Evolutionary conservation across 352 stramenopile genomes (phyloP).

Genomic region (Pythium phragmiticola): DNA sequence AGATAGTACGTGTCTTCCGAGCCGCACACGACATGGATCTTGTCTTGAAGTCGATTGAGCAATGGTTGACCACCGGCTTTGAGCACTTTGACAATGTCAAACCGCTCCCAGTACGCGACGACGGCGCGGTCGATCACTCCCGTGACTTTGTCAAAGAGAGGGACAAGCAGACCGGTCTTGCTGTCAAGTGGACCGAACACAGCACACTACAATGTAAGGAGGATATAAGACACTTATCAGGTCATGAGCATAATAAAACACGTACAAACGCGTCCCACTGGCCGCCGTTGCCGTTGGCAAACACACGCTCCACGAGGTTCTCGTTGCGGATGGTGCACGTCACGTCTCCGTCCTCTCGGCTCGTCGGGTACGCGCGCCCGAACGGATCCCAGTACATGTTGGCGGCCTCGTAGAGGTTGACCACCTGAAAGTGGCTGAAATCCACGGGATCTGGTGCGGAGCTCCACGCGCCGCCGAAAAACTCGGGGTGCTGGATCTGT

Average conservation of each 20-base stretch:
- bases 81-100: conserved; percentile 66
- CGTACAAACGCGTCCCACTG: conserved; percentile 82
- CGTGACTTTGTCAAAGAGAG: conserved; percentile 74
- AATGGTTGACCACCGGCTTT: conserved; percentile 35
- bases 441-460: conserved; percentile 70
- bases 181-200: conserved; percentile 56
- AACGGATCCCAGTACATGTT: conserved; percentile 77
- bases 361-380: conserved; percentile 55
- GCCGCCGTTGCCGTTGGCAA: conserved; percentile 60
- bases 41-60: conserved; percentile 43
- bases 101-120: conserved; percentile 55
- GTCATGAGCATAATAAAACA: conserved; percentile 11
- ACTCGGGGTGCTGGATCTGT: conserved; percentile 66
- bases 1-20: conserved; percentile 79
- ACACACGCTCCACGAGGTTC: conserved; percentile 68
- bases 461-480: conserved; percentile 78
- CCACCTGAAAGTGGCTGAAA: conserved; percentile 63
- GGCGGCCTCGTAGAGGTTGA: conserved; percentile 67
- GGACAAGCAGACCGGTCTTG: conserved; percentile 47
- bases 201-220: conserved; percentile 39
- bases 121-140: conserved; percentile 64
- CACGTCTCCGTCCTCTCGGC: conserved; percentile 46
- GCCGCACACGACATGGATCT: conserved; percentile 74
- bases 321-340: conserved; percentile 69
- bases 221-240: neutral